These are phyloP conservation scores for Cystofilobasidium ferigula DNA, from an alignment of 768 basidiomycete genomes.

Conservation along the genomic window DNA sequence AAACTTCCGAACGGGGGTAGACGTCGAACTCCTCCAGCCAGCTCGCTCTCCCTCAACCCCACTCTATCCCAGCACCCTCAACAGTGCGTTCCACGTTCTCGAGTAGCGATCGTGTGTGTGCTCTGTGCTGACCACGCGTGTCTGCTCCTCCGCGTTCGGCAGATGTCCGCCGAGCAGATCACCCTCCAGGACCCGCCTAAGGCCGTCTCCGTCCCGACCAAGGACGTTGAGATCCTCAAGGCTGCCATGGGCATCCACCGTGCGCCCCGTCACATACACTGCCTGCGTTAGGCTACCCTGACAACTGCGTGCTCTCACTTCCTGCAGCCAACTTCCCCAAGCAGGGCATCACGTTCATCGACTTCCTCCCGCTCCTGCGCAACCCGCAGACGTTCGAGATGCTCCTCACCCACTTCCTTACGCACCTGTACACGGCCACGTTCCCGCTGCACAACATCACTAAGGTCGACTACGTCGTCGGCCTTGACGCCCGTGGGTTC, in stretches of 20 bases:
- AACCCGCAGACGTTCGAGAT: conserved; percentile 79
- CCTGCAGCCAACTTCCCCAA: conserved; percentile 24
- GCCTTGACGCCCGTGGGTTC: conserved; percentile 91
- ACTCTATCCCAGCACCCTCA: no score
- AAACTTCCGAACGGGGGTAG: no score
- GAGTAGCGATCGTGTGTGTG: no score
- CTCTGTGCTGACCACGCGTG: no score
- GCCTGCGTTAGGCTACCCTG: neutral
- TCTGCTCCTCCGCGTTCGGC: no score
- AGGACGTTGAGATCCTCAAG: conserved; percentile 2
- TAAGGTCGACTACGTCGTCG: conserved; percentile 85
- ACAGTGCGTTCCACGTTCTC: no score
- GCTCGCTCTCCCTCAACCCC: no score
- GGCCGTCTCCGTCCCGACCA: neutral
- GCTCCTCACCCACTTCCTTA: conserved; percentile 73
- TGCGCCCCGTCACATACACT: neutral
- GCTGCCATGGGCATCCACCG: neutral
- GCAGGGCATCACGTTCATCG: conserved; percentile 81
- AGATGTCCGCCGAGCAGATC: neutral
- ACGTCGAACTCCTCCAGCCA: no score
- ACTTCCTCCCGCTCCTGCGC: conserved; percentile 74
- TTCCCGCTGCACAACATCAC: conserved; percentile 45
- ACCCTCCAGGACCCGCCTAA: conserved; percentile 3
- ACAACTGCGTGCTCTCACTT: neutral
- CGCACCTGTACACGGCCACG: conserved; percentile 68